Evolutionary conservation across 2,329 filamentous ascomycete species (phyloP).

Genomic region (Colletotrichum paranaense): DNA sequence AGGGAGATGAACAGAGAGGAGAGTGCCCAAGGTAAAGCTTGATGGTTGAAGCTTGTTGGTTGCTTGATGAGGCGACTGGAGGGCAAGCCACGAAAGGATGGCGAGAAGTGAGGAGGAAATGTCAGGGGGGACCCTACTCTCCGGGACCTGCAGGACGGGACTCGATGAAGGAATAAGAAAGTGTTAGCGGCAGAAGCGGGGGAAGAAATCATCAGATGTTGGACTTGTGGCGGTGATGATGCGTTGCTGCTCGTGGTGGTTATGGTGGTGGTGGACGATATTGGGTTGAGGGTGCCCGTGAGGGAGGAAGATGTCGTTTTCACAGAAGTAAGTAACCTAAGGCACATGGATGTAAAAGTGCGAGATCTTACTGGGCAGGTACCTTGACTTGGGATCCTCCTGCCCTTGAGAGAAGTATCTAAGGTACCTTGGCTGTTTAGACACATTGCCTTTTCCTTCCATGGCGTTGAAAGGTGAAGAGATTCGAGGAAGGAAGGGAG

Average conservation of each 20-base stretch:
- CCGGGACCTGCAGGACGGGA: slow-evolving; percentile 8
- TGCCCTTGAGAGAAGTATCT: no score
- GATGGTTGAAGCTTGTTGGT: no score
- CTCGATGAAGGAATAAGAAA: slow-evolving; percentile 17
- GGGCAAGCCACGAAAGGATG: neutral
- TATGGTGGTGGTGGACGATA: neutral
- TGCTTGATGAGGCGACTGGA: no score
- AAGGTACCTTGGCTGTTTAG: no score
- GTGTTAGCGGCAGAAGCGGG: neutral
- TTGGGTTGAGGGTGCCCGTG: neutral
- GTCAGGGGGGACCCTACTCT: slow-evolving; percentile 2
- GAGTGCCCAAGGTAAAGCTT: neutral
- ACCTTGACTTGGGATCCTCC: no score
- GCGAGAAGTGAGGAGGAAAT: slow-evolving; percentile 1
- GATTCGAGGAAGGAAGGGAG: neutral
- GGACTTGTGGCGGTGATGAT: neutral
- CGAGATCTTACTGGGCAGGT: no score
- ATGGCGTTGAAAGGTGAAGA: neutral
- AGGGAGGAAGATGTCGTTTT: neutral
- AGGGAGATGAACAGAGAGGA: neutral
- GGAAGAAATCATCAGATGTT: neutral
- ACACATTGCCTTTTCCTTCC: no score
- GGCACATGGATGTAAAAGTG: no score
- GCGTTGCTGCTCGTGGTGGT: neutral
- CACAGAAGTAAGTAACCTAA: no score